Evolutionary conservation across 23 red algal species (phyloP).

Genomic region (Agarophyton chilense): DNA sequence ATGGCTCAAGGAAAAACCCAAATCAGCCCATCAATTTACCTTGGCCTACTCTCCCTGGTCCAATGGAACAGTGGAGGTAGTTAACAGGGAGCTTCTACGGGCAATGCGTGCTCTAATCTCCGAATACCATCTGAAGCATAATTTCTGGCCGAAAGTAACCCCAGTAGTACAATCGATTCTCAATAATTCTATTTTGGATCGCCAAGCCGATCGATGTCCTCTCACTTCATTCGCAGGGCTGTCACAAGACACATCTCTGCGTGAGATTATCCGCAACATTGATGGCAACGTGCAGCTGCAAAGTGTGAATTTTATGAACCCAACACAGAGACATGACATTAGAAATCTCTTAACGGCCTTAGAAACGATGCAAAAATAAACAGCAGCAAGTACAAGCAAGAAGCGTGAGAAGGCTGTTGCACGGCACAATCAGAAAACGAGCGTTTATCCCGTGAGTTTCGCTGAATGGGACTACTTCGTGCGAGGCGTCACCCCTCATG

Average conservation of each 20-base stretch:
- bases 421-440: too few species aligned
- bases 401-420: too few species aligned
- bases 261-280: neutral
- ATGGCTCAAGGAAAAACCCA: neutral
- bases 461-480: too few species aligned
- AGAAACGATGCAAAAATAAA: too few species aligned
- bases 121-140: neutral
- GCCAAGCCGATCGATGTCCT: conserved; percentile 19
- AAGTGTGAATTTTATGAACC: too few species aligned
- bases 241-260: neutral
- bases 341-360: too few species aligned
- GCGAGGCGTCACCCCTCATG: too few species aligned
- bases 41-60: conserved; percentile 17
- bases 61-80: conserved; percentile 41
- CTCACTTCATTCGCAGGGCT: conserved; percentile 20
- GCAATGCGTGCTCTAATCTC: conserved; percentile 4
- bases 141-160: neutral
- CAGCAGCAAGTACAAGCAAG: too few species aligned
- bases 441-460: too few species aligned
- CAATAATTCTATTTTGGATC: conserved; percentile 9
- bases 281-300: neutral
- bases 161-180: conserved; percentile 24
- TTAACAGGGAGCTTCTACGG: conserved; percentile 11
- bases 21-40: conserved; percentile 27
- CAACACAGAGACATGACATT: too few species aligned